These are phyloP conservation scores for Myochromella boudieri DNA, from an alignment of 768 basidiomycete genomes.

Conservation along the genomic window DNA sequence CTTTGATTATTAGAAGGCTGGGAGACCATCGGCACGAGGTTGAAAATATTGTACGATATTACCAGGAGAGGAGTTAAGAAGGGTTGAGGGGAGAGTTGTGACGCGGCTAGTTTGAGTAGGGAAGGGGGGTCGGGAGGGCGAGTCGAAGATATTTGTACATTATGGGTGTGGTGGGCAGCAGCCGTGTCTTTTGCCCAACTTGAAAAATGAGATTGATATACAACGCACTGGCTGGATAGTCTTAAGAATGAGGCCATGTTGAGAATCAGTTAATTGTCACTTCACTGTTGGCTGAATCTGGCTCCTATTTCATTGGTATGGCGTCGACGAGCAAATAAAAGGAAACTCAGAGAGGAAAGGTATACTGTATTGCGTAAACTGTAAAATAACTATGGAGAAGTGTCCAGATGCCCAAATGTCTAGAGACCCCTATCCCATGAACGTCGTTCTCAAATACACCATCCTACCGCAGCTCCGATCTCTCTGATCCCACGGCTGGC, in stretches of 20 bases:
- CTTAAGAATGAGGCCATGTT: too few species aligned
- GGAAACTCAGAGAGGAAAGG: too few species aligned
- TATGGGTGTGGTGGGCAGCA: conserved; percentile 14
- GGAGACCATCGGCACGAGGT: too few species aligned
- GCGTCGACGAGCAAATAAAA: too few species aligned
- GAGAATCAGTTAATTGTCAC: too few species aligned
- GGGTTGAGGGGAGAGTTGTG: neutral
- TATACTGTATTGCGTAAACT: too few species aligned
- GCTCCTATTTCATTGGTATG: too few species aligned
- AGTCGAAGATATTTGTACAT: conserved; percentile 18
- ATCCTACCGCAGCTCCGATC: conserved; percentile 18
- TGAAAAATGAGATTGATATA: conserved; percentile 18
- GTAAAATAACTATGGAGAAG: too few species aligned
- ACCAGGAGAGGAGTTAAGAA: neutral
- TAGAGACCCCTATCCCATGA: too few species aligned
- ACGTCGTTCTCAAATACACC: conserved; percentile 22
- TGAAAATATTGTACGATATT: neutral
- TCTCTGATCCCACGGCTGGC: conserved; percentile 18
- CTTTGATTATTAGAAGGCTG: conserved; percentile 15
- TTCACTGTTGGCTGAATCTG: too few species aligned
- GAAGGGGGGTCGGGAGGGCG: conserved; percentile 1
- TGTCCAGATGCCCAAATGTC: too few species aligned
- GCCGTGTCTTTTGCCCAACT: conserved; percentile 18
- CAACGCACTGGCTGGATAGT: too few species aligned
- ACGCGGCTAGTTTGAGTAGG: conserved; percentile 1